Evolutionary conservation across 257 asterid species (phyloP), one percentile per base, ranked within the genome.

Genomic region (Rehmannia glutinosa): DNA sequence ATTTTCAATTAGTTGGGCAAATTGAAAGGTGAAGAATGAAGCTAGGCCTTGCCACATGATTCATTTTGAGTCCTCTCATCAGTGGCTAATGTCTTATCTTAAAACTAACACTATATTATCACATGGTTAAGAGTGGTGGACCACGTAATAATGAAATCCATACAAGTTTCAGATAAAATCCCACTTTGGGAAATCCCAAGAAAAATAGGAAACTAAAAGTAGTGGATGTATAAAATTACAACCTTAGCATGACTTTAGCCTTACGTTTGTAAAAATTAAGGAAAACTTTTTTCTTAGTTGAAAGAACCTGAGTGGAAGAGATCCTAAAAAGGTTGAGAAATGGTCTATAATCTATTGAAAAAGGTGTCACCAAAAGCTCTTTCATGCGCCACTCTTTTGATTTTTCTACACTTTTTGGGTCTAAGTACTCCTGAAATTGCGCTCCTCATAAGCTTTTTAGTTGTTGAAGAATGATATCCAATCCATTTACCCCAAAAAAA

Each of bases 231-330:
- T 16, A 71, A 69, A 59, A 59, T 35, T 71, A 5, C 46, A 73
- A 76, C 71, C 67, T 71, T 76, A 70, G 71, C 86, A 70, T 73
- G 52, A 79, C 89, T 81, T 83, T 77, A 78, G 83, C 66, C 77
- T 36, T 64, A 75, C 78, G 83, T 72, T 81, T 75, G 87, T 70
- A 80, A 71, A 80, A 62, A 47, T 12, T 60, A 78, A 77, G 84
- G 86, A 49, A 73, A 70, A 73, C 15, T 74, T 73, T 73, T 70
- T 64, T n/a, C n/a, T 56, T 62, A 20, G 54, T 50, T 70, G 67
- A 47, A 70, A 50, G 33, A 57, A 69, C 38, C 74, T 64, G 62
- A 79, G 60, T 62, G 66, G 71, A 60, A 72, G 77, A 69, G 30
- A 64, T 66, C 60, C 55, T 38, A 61, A 71, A 70, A 66, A 43